Evolutionary conservation across 768 basidiomycete genomes (phyloP), one percentile per base, ranked within the genome.

Genomic region (Termitomyces bulborhizus): DNA sequence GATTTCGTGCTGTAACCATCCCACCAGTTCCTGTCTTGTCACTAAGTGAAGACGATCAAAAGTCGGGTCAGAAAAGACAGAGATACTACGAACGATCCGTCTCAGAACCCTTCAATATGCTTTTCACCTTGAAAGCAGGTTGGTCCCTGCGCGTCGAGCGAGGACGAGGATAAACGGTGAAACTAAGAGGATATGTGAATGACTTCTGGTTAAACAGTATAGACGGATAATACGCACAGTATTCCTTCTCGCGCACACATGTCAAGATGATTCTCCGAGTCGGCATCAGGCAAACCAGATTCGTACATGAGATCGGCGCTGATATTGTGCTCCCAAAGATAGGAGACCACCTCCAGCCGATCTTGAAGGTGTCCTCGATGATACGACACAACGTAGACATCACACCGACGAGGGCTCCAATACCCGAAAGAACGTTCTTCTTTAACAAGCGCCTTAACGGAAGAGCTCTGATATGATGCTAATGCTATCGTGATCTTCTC

Each of bases 221-320:
- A 39, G 18, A 32, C 13, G 18, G 42, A n/a, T 0, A 72, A 84
- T 54, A 57, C 59, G 39, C 61, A 92, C 91, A 93, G 62, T 40
- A 93, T 91, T 11, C 91, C 91, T 67, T 93, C 90, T n/a, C 83
- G 71, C n/a, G 72, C 71, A 63, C 90, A 93, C 26, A 79, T 69
- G 46, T 88, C 88, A 24, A 82, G 68, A 60, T 86, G 76, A 51
- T 78, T 82, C 69, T 89, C 86, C 54, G 82, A 79, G 47, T 86
- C 85, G 4, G 71, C 66, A 53, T 85, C 84, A 5, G 75, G 73
- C 40, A 92, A 65, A 12, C 82, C 86, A 2, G 81, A 78, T 57
- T 93, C 91, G 62, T 93, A 93, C 87, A 93, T 90, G 52, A 93
- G 72, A 68, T 93, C 91, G 0, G 90, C 86, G 60, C 89, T 91